phyloP scores from a whole-genome alignment of 1,139 yeast genomes.

The Debaryomycetaceae sp. region DNA sequence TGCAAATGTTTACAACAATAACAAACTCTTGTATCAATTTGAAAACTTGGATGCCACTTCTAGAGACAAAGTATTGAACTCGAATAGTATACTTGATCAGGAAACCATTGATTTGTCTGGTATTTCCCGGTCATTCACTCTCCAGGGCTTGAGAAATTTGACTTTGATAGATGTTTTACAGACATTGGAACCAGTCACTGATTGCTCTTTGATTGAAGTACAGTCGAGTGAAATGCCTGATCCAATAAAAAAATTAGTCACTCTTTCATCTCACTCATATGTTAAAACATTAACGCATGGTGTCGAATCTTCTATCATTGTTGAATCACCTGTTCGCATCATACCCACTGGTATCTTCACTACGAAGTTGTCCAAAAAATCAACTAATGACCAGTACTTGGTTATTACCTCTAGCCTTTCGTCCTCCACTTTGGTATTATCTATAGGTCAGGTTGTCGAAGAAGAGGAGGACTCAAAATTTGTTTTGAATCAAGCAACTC shows the following conservation, averaged over 20 bases:
- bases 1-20: conserved; percentile 61
- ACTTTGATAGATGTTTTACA: conserved; percentile 53
- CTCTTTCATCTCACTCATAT: conserved; percentile 35
- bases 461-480: conserved; percentile 70
- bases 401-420: conserved; percentile 60
- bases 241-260: conserved; percentile 33
- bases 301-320: conserved; percentile 56
- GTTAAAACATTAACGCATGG: conserved; percentile 59
- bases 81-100: conserved; percentile 12
- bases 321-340: conserved; percentile 68
- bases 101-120: conserved; percentile 1
- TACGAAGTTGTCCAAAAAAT: conserved; percentile 42
- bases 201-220: conserved; percentile 38
- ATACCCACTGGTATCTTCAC: conserved; percentile 62
- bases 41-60: conserved; percentile 63
- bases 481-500: conserved; percentile 53
- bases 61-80: conserved; percentile 15
- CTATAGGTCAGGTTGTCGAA: conserved; percentile 77
- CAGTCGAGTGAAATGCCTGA: conserved; percentile 22
- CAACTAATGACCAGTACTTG: conserved; percentile 58
- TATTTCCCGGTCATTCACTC: conserved; percentile 12
- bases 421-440: conserved; percentile 63
- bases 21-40: conserved; percentile 69
- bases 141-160: conserved; percentile 50
- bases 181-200: conserved; percentile 57